Evolutionary conservation across 495 filamentous ascomycete genomes (phyloP).

Genomic region (Tetracladium setigerum): DNA sequence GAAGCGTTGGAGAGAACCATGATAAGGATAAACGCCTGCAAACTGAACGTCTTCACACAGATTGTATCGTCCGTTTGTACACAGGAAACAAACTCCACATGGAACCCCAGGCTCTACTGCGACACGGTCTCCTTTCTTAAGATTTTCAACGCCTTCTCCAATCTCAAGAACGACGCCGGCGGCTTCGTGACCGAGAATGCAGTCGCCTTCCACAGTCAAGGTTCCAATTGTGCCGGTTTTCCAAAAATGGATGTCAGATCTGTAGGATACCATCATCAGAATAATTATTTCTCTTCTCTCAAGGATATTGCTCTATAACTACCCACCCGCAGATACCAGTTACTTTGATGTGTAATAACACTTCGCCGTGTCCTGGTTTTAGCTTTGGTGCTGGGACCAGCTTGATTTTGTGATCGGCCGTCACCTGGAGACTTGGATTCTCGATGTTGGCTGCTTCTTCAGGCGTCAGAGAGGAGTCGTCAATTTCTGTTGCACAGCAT

Average conservation of each 20-base stretch:
- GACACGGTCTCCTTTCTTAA: conserved; percentile 70
- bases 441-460: not conserved
- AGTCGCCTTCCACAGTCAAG: conserved; percentile 27
- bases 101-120: conserved; percentile 47
- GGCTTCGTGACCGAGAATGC: conserved; percentile 69
- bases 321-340: conserved; percentile 10
- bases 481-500: not conserved
- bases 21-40: conserved; percentile 49
- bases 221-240: conserved; percentile 35
- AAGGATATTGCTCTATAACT: too few relatives aligned
- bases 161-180: conserved; percentile 64
- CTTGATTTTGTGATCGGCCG: conserved; percentile 4
- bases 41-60: conserved; percentile 44
- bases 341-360: conserved; percentile 6
- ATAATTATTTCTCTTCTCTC: too few relatives aligned
- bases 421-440: conserved; percentile 11
- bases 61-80: conserved; percentile 44
- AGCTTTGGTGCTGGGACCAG: conserved; percentile 3
- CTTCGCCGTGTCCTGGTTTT: conserved; percentile 5
- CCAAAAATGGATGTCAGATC: conserved; percentile 45
- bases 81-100: conserved; percentile 40
- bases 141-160: conserved; percentile 56
- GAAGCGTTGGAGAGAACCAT: conserved; percentile 50
- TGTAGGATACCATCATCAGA: not conserved
- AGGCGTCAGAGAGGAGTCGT: not conserved